Evolutionary conservation across 345 rosid genomes (phyloP), one percentile per base, ranked within the genome.

Genomic region (Euphorbia peplus): DNA sequence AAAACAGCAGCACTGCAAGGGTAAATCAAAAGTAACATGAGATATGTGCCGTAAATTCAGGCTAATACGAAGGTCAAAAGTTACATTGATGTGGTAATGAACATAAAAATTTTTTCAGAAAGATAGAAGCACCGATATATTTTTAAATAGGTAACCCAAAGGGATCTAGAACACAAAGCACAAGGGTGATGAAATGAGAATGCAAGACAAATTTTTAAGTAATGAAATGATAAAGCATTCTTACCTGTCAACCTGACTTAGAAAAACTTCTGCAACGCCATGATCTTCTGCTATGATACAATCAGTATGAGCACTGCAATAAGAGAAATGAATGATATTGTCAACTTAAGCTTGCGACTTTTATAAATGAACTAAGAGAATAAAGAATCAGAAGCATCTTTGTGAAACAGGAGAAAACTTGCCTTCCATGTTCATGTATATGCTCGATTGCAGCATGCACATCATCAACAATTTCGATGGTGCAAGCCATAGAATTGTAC

Each of bases 341-440:
- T 50, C 37, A 32, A 3, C 13, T 6, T 26, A 16, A 28, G 32
- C 14, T 21, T n/a, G 32, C 6, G 15, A 7, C 18, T 4, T 48
- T 32, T 51, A 39, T 37, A 28, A 39, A 51, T 44, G 32, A 25
- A 60, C 30, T 8, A 2, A 5, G 5, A 58, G n/a, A 19, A 26
- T 29, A 63, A 39, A 29, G 69, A 65, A 72, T 37, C 60, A 41
- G 8, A 1, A 29, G 21, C 13, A 56, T 35, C 25, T 39, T 10
- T 4, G 44, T 8, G 3, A 39, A 25, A 59, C 32, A 46, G 19
- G 21, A 19, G 14, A n/a, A 1, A 21, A 52, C 74, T 29, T 77
- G 81, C 99, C 99, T 95, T 77, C 99, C 99, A 83, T 95, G 86
- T 71, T 73, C 70, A 75, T 95, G 96, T 70, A 92, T 95, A 69